Evolutionary conservation across 257 asterid genomes (phyloP), one percentile per base, ranked within the genome.

Genomic region (Coffea canephora): DNA sequence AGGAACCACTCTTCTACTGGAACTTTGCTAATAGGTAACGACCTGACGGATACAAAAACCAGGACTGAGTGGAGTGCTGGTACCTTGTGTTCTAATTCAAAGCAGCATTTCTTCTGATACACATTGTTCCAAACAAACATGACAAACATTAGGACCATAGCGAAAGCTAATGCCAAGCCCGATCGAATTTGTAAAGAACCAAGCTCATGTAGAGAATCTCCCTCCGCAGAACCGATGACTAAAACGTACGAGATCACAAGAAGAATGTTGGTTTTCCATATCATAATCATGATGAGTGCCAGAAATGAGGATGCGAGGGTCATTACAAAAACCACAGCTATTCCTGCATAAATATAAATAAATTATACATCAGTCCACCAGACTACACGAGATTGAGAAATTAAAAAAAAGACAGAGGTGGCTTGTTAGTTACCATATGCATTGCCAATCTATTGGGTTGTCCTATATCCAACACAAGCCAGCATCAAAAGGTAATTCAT

Each of bases 311-410:
- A 87, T 21, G 93, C 90, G 0, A 91, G 78, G 3, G 83, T 57
- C 95, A 91, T 90, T 55, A 91, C 95, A 62, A 84, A 84, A 36
- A 90, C 89, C 69, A 91, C 97, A 0, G 90, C 92, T 43, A 91
- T 88, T 14, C 96, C 94, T 91, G 82, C 65, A 76, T 3, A 39
- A 31, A 31, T 31, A 23, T 9, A 12, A 4, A 36, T 62, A 12
- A 31, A 64, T 65, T 8, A 62, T 5, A 21, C 14, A 64, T 46
- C 43, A 27, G 14, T 39, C 14, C 14, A 4, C 39, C 27, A 39
- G 31, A 70, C 21, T 74, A 16, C 6, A 36, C 1, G 16, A 70
- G 1, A 55, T 39, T 31, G 21, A 23, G 9, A 36, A 31, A 23
- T 4, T 39, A 5, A 16, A 31, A 27, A 27, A 41, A 54, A 68